Conservation (phyloP, 2,329 filamentous ascomycete genomes). For the Diaporthe vexans region DNA sequence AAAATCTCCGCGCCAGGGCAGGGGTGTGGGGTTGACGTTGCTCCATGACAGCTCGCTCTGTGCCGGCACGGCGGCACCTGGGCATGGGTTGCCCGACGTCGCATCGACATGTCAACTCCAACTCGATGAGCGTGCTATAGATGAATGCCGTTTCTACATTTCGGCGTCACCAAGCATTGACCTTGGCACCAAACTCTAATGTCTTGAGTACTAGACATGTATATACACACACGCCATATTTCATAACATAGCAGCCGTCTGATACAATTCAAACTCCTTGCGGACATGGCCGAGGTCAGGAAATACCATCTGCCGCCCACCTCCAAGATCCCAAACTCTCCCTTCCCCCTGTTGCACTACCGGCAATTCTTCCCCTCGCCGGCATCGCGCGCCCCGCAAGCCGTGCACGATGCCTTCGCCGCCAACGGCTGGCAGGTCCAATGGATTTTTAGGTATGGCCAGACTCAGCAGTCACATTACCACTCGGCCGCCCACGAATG, state of each 20-base stretch:
- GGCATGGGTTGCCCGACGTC: constrained; percentile 13
- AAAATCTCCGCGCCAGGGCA: constrained; percentile 17
- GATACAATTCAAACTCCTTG: not conserved
- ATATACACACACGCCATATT: not conserved
- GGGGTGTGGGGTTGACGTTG: constrained; percentile 22
- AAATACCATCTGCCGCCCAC: constrained; percentile 59
- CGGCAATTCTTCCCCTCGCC: constrained; percentile 53
- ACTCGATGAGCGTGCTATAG: not conserved
- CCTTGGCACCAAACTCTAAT: constrained; percentile 4
- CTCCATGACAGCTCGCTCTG: constrained; percentile 14
- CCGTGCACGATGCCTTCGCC: constrained; percentile 58
- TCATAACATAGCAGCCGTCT: not conserved
- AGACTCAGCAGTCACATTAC: constrained; percentile 69
- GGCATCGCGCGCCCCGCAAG: constrained; percentile 43
- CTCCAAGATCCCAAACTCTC: constrained; percentile 64
- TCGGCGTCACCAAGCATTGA: not conserved
- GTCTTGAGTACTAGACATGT: not conserved
- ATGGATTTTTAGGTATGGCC: constrained; percentile 71
- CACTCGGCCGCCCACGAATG: constrained; percentile 69
- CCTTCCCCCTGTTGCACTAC: constrained; percentile 67
- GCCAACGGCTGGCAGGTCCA: constrained; percentile 66
- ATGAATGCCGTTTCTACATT: not conserved
- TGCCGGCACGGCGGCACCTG: not conserved
- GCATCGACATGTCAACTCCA: constrained; percentile 13
- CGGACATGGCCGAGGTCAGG: constrained; percentile 50